These are phyloP conservation scores for Cadophora luteo-olivacea DNA, from an alignment of 2,329 filamentous ascomycete genomes.

Conservation along the genomic window DNA sequence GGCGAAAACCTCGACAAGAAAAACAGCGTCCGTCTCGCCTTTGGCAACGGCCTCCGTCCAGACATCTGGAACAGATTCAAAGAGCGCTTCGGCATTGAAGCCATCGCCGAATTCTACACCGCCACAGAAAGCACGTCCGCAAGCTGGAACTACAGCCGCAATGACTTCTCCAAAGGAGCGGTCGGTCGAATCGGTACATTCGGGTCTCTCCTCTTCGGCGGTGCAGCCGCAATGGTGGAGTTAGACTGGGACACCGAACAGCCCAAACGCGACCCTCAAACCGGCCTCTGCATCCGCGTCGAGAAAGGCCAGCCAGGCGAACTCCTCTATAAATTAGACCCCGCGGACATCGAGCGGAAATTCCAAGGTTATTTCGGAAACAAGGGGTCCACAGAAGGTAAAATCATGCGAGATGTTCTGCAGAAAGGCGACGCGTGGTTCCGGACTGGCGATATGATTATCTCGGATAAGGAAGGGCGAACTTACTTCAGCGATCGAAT, in stretches of 20 bases:
- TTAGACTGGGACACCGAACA: constrained; percentile 75
- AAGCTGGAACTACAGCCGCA: constrained; percentile 75
- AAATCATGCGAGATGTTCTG: constrained; percentile 77
- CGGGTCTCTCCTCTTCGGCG: constrained; percentile 59
- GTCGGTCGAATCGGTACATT: constrained; percentile 76
- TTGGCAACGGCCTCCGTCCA: constrained; percentile 85
- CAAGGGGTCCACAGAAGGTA: constrained; percentile 70
- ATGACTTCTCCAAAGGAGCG: constrained; percentile 76
- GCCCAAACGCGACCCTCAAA: constrained; percentile 70
- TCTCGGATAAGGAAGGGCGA: constrained; percentile 72
- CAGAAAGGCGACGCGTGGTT: constrained; percentile 81
- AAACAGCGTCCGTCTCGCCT: constrained; percentile 75
- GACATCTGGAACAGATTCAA: constrained; percentile 88
- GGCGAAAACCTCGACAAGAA: constrained; percentile 74
- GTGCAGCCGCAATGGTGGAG: constrained; percentile 64
- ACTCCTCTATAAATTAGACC: constrained; percentile 73
- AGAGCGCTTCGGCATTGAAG: constrained; percentile 76
- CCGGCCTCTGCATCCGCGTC: constrained; percentile 70
- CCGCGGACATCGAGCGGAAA: constrained; percentile 63
- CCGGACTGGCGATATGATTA: constrained; percentile 81
- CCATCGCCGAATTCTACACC: constrained; percentile 82
- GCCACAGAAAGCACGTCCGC: constrained; percentile 75
- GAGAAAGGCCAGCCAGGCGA: constrained; percentile 73
- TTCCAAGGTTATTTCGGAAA: constrained; percentile 89
- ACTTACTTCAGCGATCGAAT: constrained; percentile 84